Evolutionary conservation across 345 rosid species (phyloP), one percentile per base, ranked within the genome.

Genomic region (Geranium rotundifolium): DNA sequence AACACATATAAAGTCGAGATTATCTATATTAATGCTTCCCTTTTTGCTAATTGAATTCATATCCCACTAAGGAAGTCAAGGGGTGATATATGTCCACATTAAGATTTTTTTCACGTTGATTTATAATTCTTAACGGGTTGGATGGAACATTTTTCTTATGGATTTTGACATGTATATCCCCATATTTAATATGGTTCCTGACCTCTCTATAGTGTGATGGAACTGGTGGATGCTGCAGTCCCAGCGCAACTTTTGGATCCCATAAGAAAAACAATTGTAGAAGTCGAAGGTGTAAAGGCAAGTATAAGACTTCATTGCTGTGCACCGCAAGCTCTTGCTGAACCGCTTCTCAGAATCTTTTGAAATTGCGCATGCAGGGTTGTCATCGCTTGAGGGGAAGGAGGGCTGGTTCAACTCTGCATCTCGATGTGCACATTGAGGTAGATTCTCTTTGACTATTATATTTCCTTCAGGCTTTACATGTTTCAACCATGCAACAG

Each of bases 331-430:
- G 56, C 46, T 34, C n/a, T 62, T 39, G 15, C 18, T 58, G 3
- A 41, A 9, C 15, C 12, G 14, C 49, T 18, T 8, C 20, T 57
- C 7, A 54, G 30, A 50, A 54, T 59, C 39, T 39, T 57, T 50
- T 61, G 54, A 4, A 49, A 58, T 29, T 71, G 29, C 50, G 30
- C 59, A 30, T 65, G 61, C 75, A 92, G 97, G 97, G 95, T 63
- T 89, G 96, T 67, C 98, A 92, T 74, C 95, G 85, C 57, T 78
- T 92, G 79, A 82, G 98, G 76, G 98, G 96, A 64, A 89, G 98
- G 78, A 84, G 87, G 75, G 98, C 95, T 56, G 98, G 97, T 75
- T 92, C 97, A 59, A 81, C 69, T 64, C 76, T 92, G 67, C 81
- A 85, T 69, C 95, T 92, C 67, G 97, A 89, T 77, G 97, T 85